Conservation (phyloP, 2,329 filamentous ascomycete genomes). For the Trematosphaeria pertusa region DNA sequence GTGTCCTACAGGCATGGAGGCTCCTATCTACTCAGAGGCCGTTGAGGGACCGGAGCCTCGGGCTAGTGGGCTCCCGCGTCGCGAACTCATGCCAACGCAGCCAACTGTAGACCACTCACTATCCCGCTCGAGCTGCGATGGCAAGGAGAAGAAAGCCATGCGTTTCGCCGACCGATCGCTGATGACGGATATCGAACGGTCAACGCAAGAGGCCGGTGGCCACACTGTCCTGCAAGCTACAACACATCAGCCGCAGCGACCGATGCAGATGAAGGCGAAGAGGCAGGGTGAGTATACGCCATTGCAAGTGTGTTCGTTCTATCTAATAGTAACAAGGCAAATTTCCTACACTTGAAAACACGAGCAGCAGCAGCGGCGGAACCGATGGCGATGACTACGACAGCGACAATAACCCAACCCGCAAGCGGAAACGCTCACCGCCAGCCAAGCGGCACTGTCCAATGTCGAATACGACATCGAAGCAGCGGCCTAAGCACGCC, state of each 20-base stretch:
- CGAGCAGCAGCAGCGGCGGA: conserved; percentile 13
- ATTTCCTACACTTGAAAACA: conserved; percentile 9
- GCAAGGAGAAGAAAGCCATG: too few relatives aligned
- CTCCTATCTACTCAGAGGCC: conserved; percentile 3
- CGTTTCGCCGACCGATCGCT: too few relatives aligned
- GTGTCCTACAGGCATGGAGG: conserved; percentile 1
- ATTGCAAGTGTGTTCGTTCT: conserved; percentile 6
- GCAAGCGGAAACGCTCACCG: conserved; percentile 12
- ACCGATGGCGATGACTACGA: conserved; percentile 8
- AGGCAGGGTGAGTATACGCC: conserved; percentile 10
- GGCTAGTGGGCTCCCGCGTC: conserved; percentile 8
- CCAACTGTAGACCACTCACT: too few relatives aligned
- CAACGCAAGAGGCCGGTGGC: conserved; percentile 12
- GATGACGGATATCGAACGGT: conserved; percentile 13
- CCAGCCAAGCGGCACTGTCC: too few relatives aligned
- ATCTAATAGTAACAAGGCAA: conserved; percentile 8
- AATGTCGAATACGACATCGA: conserved; percentile 8
- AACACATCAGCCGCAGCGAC: conserved; percentile 6
- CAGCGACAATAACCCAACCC: conserved; percentile 2
- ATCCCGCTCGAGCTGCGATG: too few relatives aligned
- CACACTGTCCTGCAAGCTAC: conserved; percentile 8
- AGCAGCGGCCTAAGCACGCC: conserved; percentile 8
- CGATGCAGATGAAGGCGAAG: conserved; percentile 6
- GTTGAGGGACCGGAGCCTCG: conserved; percentile 11
- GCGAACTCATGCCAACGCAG: conserved; percentile 9